Conservation (phyloP, 352 stramenopile genomes). For the Elongisporangium prolatum region DNA sequence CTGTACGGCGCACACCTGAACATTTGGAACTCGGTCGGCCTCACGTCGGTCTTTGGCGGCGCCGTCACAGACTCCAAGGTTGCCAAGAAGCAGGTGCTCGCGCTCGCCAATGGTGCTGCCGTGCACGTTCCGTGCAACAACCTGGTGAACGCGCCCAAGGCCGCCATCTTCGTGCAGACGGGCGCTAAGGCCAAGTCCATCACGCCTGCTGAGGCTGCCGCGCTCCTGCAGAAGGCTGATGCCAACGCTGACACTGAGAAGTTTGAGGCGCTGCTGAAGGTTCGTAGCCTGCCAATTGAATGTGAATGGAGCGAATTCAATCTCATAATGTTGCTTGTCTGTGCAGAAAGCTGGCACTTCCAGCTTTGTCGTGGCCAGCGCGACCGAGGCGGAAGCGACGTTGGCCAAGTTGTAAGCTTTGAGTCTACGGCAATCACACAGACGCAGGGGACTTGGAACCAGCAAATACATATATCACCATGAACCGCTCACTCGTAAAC, state of each 20-base stretch:
- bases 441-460: not conserved
- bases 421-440: not conserved
- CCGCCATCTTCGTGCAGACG: slow-evolving; percentile 64
- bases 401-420: slow-evolving; percentile 57
- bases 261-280: slow-evolving; percentile 58
- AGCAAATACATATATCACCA: slow-evolving; percentile 2
- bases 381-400: slow-evolving; percentile 48
- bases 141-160: slow-evolving; percentile 57
- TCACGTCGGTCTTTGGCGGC: slow-evolving; percentile 71
- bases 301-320: not conserved
- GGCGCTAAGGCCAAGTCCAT: slow-evolving; percentile 58
- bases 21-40: slow-evolving; percentile 62
- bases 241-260: slow-evolving; percentile 48
- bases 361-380: slow-evolving; percentile 59
- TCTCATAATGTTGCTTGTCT: not conserved
- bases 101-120: slow-evolving; percentile 36
- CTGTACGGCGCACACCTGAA: slow-evolving; percentile 67
- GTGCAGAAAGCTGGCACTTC: slow-evolving; percentile 46
- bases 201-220: slow-evolving; percentile 35
- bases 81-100: slow-evolving; percentile 54
- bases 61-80: slow-evolving; percentile 56
- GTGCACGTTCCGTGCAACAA: slow-evolving; percentile 79
- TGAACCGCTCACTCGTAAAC: slow-evolving; percentile 1
- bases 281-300: slow-evolving; percentile 4
- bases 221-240: slow-evolving; percentile 45